Conservation (phyloP, 805 yeast genomes). For the Priceomyces castillae region DNA sequence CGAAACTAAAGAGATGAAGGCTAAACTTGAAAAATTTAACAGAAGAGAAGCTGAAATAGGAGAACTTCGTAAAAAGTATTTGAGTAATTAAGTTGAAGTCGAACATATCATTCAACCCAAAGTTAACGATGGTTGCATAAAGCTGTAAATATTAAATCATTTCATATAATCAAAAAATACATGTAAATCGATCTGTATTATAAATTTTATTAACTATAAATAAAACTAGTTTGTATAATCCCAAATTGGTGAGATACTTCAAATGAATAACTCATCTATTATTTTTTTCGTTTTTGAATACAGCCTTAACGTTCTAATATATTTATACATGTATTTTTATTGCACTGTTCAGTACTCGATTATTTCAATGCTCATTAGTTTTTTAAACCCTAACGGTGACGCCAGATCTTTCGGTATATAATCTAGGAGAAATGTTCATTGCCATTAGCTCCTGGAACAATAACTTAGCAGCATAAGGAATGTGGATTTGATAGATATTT, state of each 20-base stretch:
- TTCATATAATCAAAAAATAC: background rate
- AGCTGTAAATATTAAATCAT: constrained; percentile 1
- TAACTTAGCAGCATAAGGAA: constrained; percentile 97
- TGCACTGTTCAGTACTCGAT: background rate
- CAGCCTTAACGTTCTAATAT: background rate
- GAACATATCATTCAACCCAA: background rate
- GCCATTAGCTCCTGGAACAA: constrained; percentile 99
- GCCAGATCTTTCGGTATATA: constrained; percentile 89
- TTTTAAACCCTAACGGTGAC: constrained; percentile 34
- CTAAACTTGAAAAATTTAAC: constrained; percentile 41
- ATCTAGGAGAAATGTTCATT: constrained; percentile 96
- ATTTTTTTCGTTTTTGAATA: too few relatives aligned
- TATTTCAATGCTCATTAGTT: background rate
- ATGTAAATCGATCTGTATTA: background rate
- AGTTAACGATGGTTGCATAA: background rate
- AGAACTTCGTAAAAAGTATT: constrained; percentile 36
- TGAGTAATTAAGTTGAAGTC: constrained; percentile 16
- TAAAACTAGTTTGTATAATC: background rate
- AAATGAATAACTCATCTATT: too few relatives aligned
- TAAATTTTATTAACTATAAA: background rate
- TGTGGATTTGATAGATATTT: constrained; percentile 94
- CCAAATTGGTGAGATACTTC: background rate
- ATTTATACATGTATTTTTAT: constrained; percentile 3
- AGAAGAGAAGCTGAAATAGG: constrained; percentile 28
- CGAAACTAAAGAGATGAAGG: constrained; percentile 54